Percentiles rank a stretch among this genome's conserved stretches.
Evolutionary conservation across 139 green algal species (phyloP).

Genomic region (Volvox africanus): DNA sequence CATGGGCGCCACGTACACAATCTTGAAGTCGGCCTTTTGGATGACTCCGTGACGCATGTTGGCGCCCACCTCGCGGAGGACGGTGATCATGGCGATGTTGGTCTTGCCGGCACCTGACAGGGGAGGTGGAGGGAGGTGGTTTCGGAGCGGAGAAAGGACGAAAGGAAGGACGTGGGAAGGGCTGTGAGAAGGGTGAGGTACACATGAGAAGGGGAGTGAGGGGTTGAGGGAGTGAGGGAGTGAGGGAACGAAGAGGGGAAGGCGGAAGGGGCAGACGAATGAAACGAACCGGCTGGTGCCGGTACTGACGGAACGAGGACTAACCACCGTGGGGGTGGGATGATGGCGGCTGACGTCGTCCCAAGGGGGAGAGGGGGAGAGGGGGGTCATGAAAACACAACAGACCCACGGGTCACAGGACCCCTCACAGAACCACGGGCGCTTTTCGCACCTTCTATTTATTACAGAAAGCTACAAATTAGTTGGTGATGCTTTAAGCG

Average conservation of each 20-base stretch:
- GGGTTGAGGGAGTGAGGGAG: not conserved
- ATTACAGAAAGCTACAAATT: too few relatives aligned
- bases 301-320: not conserved
- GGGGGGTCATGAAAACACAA: not conserved
- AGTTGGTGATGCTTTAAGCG: too few relatives aligned
- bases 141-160: too few relatives aligned
- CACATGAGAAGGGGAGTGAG: not conserved
- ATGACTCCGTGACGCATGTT: slow-evolving; percentile 87
- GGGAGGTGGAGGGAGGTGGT: not conserved
- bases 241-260: not conserved
- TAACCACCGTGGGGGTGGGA: not conserved
- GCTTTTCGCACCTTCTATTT: too few relatives aligned
- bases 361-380: too few relatives aligned
- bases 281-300: not conserved
- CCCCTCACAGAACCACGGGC: too few relatives aligned
- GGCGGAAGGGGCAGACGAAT: too few relatives aligned
- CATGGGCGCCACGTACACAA: slow-evolving; percentile 99
- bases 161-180: too few relatives aligned
- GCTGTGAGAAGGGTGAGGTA: too few relatives aligned
- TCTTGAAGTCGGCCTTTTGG: slow-evolving; percentile 81
- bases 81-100: slow-evolving; percentile 99
- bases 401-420: too few relatives aligned
- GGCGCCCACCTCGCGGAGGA: slow-evolving; percentile 88
- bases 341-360: not conserved
- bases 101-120: slow-evolving; percentile 93